A percentile compares a stretch with the other conserved stretches of the same genome.
These are phyloP conservation scores for Macrocystidia cucumis DNA, from an alignment of 1,284 basidiomycete genomes.

Conservation along the genomic window DNA sequence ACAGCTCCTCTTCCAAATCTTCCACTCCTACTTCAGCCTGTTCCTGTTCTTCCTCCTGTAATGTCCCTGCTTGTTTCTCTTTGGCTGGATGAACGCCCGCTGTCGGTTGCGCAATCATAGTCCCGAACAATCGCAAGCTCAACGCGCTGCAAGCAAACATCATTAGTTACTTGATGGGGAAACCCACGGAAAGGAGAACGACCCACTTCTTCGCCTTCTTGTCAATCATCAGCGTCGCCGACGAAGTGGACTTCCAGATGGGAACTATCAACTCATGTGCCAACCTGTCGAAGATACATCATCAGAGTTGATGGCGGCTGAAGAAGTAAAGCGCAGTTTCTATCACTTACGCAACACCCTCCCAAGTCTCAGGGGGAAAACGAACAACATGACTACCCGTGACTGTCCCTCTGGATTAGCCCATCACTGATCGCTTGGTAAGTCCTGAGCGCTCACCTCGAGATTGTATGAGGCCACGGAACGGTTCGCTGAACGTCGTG, in stretches of 20 bases:
- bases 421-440: too few relatives aligned
- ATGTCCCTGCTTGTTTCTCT: too few relatives aligned
- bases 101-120: too few relatives aligned
- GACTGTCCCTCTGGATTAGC: slow-evolving; percentile 37
- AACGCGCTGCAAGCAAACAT: too few relatives aligned
- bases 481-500: slow-evolving; percentile 51
- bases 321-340: background rate
- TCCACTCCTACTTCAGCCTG: too few relatives aligned
- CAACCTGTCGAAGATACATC: too few relatives aligned
- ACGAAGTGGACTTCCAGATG: slow-evolving; percentile 87
- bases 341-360: slow-evolving; percentile 45
- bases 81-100: too few relatives aligned
- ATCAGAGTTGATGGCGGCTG: slow-evolving; percentile 7
- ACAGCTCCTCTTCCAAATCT: too few relatives aligned
- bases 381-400: slow-evolving; percentile 70
- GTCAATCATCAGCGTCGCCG: slow-evolving; percentile 86
- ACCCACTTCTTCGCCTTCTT: slow-evolving; percentile 95
- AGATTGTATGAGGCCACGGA: slow-evolving; percentile 39
- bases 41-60: too few relatives aligned
- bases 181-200: too few relatives aligned
- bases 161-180: too few relatives aligned
- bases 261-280: slow-evolving; percentile 75
- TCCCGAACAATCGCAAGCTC: too few relatives aligned
- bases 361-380: slow-evolving; percentile 49
- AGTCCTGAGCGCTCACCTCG: slow-evolving; percentile 39